A percentile compares a stretch with the other conserved stretches of the same genome.
phyloP scores from a whole-genome alignment of 495 filamentous ascomycete genomes.

The Neurospora sp. region DNA sequence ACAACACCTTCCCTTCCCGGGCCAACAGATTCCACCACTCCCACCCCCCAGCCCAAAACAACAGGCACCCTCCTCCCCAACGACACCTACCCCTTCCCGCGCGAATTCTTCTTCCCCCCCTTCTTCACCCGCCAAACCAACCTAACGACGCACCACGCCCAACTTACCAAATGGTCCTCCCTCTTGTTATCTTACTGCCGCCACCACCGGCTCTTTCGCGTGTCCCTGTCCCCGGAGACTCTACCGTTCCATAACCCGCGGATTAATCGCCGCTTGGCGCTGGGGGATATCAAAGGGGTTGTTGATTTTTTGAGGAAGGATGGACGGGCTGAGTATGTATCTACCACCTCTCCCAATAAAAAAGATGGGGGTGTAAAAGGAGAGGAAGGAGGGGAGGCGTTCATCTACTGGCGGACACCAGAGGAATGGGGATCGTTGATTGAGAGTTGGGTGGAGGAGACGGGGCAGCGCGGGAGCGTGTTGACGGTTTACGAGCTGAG shows the following conservation, averaged over 20 bases:
- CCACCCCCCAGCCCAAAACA: too few relatives aligned
- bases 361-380: too few relatives aligned
- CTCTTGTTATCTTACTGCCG: slow-evolving; percentile 79
- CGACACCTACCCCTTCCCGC: slow-evolving; percentile 34
- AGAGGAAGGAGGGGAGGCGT: slow-evolving; percentile 16
- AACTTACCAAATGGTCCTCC: slow-evolving; percentile 75
- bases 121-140: slow-evolving; percentile 79
- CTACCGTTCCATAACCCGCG: slow-evolving; percentile 42
- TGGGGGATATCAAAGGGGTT: slow-evolving; percentile 55
- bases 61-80: neutral
- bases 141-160: slow-evolving; percentile 59
- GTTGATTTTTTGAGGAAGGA: slow-evolving; percentile 63
- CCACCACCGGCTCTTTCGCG: slow-evolving; percentile 59
- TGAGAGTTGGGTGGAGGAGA: slow-evolving; percentile 39
- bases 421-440: slow-evolving; percentile 39
- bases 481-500: slow-evolving; percentile 40
- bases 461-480: slow-evolving; percentile 36
- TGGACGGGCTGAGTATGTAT: slow-evolving; percentile 54
- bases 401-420: slow-evolving; percentile 39
- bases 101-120: slow-evolving; percentile 55
- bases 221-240: slow-evolving; percentile 54
- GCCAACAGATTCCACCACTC: neutral
- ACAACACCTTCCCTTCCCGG: neutral
- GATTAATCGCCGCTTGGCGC: slow-evolving; percentile 45
- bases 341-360: too few relatives aligned